Evolutionary conservation across 2,329 filamentous ascomycete species (phyloP).

Genomic region (Celoporthe dispersa): DNA sequence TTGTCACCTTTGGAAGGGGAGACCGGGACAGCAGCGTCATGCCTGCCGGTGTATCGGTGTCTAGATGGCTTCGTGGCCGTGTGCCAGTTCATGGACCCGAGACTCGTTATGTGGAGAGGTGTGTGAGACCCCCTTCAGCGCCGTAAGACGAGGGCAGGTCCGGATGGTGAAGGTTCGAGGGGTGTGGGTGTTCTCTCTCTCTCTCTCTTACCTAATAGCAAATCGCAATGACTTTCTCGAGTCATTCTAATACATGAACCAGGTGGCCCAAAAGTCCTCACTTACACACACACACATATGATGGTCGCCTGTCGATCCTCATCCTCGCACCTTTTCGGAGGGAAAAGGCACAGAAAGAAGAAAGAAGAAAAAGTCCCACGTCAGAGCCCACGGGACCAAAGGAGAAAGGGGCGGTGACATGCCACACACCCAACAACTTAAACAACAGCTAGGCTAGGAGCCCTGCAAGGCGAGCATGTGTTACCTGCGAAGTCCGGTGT

Average conservation of each 20-base stretch:
- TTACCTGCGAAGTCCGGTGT: slow-evolving; percentile 18
- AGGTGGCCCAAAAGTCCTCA: slow-evolving; percentile 6
- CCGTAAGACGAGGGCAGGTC: background rate
- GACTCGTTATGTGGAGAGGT: background rate
- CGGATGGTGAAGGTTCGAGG: background rate
- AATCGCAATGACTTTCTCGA: background rate
- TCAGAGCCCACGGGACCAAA: background rate
- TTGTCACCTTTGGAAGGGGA: background rate
- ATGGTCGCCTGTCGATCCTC: background rate
- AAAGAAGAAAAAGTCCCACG: background rate
- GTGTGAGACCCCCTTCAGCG: background rate
- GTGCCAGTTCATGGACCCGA: background rate
- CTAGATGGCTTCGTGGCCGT: slow-evolving; percentile 2
- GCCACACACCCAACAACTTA: background rate
- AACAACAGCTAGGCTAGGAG: background rate
- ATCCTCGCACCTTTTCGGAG: background rate
- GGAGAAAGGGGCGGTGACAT: background rate
- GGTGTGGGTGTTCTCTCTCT: background rate
- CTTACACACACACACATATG: background rate
- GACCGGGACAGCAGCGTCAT: background rate
- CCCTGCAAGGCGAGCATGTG: slow-evolving; percentile 14
- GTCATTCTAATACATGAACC: background rate
- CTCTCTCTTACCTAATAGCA: background rate
- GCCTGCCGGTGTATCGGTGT: background rate
- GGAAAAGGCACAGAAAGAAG: too few relatives aligned